Conservation (phyloP, 2,329 filamentous ascomycete genomes). For the Fusarium annulatum region DNA sequence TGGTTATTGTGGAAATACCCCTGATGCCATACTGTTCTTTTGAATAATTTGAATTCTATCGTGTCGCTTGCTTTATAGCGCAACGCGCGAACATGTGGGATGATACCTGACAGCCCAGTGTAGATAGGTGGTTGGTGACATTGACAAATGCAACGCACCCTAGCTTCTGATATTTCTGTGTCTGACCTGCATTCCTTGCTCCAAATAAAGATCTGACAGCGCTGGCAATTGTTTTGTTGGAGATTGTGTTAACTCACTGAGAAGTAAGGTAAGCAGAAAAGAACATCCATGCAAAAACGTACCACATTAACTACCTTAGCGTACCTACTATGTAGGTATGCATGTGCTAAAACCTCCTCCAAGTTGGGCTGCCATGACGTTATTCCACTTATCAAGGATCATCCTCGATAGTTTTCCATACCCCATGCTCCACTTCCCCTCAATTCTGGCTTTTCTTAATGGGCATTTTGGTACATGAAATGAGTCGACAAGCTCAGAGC, state of each 20-base stretch:
- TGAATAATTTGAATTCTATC: conserved; percentile 19
- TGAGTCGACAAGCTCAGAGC: conserved; percentile 19
- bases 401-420: conserved; percentile 23
- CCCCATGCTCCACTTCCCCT: conserved; percentile 44
- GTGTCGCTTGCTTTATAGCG: conserved; percentile 12
- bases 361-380: conserved; percentile 39
- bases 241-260: neutral
- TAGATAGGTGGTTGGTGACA: neutral
- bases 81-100: neutral
- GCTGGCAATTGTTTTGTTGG: neutral
- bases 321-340: neutral
- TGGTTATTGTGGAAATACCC: conserved; percentile 44
- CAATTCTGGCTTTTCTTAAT: conserved; percentile 23
- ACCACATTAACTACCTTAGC: neutral
- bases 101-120: neutral
- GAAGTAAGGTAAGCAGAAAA: conserved; percentile 1
- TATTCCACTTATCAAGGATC: conserved; percentile 26
- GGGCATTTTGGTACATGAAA: conserved; percentile 1
- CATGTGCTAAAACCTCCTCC: neutral
- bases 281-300: neutral
- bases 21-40: conserved; percentile 35
- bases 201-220: conserved; percentile 26
- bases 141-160: neutral
- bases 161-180: neutral
- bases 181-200: conserved; percentile 6